phyloP scores from a whole-genome alignment of 2,329 filamentous ascomycete genomes.

The Colletotrichum tabaci region DNA sequence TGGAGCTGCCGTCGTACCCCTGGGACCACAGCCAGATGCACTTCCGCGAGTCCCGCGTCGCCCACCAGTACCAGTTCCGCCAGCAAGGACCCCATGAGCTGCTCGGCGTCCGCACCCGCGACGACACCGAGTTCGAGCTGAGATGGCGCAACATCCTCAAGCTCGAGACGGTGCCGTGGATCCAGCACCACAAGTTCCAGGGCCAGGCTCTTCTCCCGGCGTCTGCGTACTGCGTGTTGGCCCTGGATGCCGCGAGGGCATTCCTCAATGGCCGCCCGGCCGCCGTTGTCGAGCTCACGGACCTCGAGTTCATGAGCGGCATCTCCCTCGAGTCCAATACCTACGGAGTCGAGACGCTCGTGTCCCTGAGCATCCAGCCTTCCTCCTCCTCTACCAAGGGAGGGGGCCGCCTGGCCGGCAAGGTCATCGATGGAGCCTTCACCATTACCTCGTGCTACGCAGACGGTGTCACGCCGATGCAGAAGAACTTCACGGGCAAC shows the following conservation, averaged over 20 bases:
- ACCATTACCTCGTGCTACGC: slow-evolving; percentile 41
- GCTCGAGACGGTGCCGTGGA: slow-evolving; percentile 51
- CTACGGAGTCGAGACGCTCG: slow-evolving; percentile 45
- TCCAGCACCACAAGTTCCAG: slow-evolving; percentile 55
- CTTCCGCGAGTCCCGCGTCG: slow-evolving; percentile 53
- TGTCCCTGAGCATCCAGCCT: slow-evolving; percentile 43
- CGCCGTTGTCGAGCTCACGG: slow-evolving; percentile 50
- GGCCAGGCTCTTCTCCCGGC: slow-evolving; percentile 60
- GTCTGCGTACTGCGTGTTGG: slow-evolving; percentile 60
- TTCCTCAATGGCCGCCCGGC: slow-evolving; percentile 47
- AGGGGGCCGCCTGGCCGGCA: slow-evolving; percentile 17
- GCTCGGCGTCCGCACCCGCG: slow-evolving; percentile 29
- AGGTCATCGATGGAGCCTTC: slow-evolving; percentile 41
- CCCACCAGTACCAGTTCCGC: slow-evolving; percentile 48
- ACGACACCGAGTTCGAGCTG: slow-evolving; percentile 36
- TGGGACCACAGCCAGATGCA: slow-evolving; percentile 55
- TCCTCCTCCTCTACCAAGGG: slow-evolving; percentile 38
- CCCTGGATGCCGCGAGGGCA: slow-evolving; percentile 57
- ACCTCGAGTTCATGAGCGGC: slow-evolving; percentile 52
- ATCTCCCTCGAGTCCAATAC: slow-evolving; percentile 49
- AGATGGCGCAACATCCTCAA: slow-evolving; percentile 45
- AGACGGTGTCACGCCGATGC: slow-evolving; percentile 37
- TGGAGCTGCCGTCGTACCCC: slow-evolving; percentile 55
- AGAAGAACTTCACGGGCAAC: slow-evolving; percentile 43
- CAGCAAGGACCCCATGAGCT: slow-evolving; percentile 55